phyloP scores from a whole-genome alignment of 768 basidiomycete species.

The Xanthoconium stramineum region DNA sequence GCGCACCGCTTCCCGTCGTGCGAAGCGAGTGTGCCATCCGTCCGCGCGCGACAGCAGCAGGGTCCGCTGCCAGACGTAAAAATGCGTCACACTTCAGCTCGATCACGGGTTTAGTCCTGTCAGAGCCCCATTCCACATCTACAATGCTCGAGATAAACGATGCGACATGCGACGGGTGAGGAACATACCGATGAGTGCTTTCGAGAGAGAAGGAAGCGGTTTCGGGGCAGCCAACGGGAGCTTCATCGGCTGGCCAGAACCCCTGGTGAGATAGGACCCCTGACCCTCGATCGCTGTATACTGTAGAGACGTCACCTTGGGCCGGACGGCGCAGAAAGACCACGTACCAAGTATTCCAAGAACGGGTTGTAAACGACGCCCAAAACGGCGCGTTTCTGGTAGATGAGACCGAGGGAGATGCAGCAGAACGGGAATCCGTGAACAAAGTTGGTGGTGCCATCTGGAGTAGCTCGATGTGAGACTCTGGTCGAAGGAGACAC shows the following conservation, averaged over 20 bases:
- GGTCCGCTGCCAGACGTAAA: conserved; percentile 69
- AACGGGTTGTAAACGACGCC: conserved; percentile 95
- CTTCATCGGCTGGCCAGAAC: conserved; percentile 40
- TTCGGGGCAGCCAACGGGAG: conserved; percentile 66
- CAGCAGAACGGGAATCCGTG: conserved; percentile 86
- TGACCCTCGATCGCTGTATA: conserved; percentile 77
- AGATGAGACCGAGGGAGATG: conserved; percentile 88
- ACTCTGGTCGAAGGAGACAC: not conserved
- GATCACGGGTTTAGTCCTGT: conserved; percentile 57
- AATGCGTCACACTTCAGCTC: conserved; percentile 64
- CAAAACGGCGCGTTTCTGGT: conserved; percentile 78
- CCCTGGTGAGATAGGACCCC: conserved; percentile 70
- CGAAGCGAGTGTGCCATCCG: conserved; percentile 84
- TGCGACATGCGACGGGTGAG: not conserved
- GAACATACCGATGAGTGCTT: conserved; percentile 60
- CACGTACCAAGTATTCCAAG: conserved; percentile 65
- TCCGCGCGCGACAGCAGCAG: conserved; percentile 52
- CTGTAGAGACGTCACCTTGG: conserved; percentile 30
- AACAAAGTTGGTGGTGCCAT: conserved; percentile 87
- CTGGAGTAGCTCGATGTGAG: conserved; percentile 34
- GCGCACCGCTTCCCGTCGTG: conserved; percentile 77
- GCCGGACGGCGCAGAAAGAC: not conserved
- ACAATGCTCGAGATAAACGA: conserved; percentile 1
- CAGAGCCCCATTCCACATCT: conserved; percentile 89
- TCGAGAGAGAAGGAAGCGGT: conserved; percentile 65